A percentile compares a stretch with the other conserved stretches of the same genome.
phyloP scores from a whole-genome alignment of 2,329 filamentous ascomycete genomes.

The Verticillium albo-atrum region DNA sequence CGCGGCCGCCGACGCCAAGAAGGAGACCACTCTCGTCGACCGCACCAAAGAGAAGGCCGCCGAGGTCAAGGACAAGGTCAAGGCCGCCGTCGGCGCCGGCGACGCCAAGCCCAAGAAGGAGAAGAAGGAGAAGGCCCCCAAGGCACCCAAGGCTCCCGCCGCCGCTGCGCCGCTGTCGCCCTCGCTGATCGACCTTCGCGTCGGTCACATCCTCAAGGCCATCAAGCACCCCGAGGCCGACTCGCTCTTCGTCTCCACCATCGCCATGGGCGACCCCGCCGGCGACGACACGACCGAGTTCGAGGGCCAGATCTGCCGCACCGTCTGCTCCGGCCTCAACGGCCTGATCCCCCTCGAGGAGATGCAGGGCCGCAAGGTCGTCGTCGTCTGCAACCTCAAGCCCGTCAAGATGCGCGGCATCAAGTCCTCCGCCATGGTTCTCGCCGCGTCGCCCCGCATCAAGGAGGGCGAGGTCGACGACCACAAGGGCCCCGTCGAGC shows the following conservation, averaged over 20 bases:
- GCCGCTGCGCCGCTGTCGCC: slow-evolving; percentile 76
- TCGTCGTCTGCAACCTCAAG: slow-evolving; percentile 97
- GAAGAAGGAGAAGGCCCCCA: slow-evolving; percentile 85
- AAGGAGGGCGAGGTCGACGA: slow-evolving; percentile 79
- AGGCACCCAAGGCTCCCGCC: slow-evolving; percentile 63
- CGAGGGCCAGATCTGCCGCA: slow-evolving; percentile 87
- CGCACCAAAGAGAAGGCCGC: slow-evolving; percentile 44
- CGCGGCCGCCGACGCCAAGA: slow-evolving; percentile 55
- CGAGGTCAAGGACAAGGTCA: slow-evolving; percentile 44
- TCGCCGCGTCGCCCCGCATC: slow-evolving; percentile 82
- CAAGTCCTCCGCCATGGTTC: slow-evolving; percentile 79
- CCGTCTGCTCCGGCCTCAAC: slow-evolving; percentile 95
- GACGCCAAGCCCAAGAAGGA: slow-evolving; percentile 63
- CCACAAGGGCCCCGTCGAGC: slow-evolving; percentile 87
- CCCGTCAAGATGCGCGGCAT: slow-evolving; percentile 97
- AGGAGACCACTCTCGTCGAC: slow-evolving; percentile 29
- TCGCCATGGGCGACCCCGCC: slow-evolving; percentile 84
- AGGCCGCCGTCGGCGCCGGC: slow-evolving; percentile 30
- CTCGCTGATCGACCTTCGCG: slow-evolving; percentile 85
- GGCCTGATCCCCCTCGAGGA: slow-evolving; percentile 88
- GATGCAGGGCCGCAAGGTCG: slow-evolving; percentile 94
- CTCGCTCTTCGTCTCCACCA: slow-evolving; percentile 90
- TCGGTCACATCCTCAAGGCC: slow-evolving; percentile 95
- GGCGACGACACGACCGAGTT: slow-evolving; percentile 89
- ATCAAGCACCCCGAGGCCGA: slow-evolving; percentile 95